phyloP scores from a whole-genome alignment of 306 rosid species.

The Rosa multiflora region DNA sequence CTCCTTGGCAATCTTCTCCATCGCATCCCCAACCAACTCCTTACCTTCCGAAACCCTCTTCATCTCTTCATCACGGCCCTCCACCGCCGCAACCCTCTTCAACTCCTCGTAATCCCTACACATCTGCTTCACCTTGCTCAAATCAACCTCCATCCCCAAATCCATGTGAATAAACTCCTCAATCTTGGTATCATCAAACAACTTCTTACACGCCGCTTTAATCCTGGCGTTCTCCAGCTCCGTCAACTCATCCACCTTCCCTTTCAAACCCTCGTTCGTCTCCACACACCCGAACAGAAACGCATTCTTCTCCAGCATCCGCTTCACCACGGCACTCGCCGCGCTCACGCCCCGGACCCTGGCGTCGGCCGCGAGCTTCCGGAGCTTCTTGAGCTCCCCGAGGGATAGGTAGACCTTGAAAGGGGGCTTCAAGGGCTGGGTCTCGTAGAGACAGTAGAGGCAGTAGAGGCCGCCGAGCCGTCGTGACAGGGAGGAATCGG shows the following conservation, averaged over 20 bases:
- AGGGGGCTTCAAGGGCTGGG: slow-evolving; percentile 79
- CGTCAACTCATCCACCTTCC: slow-evolving; percentile 68
- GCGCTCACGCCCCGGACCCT: slow-evolving; percentile 43
- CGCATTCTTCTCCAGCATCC: slow-evolving; percentile 66
- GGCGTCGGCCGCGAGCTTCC: slow-evolving; percentile 54
- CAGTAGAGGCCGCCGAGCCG: slow-evolving; percentile 79
- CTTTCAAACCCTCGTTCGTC: slow-evolving; percentile 51
- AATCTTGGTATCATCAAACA: slow-evolving; percentile 44
- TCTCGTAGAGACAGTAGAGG: slow-evolving; percentile 83
- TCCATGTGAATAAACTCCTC: slow-evolving; percentile 65
- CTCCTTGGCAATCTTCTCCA: slow-evolving; percentile 51
- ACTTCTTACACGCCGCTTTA: slow-evolving; percentile 56
- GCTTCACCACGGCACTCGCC: slow-evolving; percentile 52
- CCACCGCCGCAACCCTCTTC: slow-evolving; percentile 48
- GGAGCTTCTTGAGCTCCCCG: slow-evolving; percentile 72
- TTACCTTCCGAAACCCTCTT: slow-evolving; percentile 53
- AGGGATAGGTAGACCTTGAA: slow-evolving; percentile 73
- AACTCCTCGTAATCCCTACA: slow-evolving; percentile 71
- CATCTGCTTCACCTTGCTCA: slow-evolving; percentile 50
- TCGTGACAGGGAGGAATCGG: slow-evolving; percentile 52
- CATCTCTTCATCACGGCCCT: slow-evolving; percentile 44
- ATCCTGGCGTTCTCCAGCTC: slow-evolving; percentile 70
- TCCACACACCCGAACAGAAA: slow-evolving; percentile 81
- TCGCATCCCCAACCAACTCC: slow-evolving; percentile 45
- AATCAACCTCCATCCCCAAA: slow-evolving; percentile 65